These are phyloP conservation scores for Lyophyllum atratum DNA, from an alignment of 768 basidiomycete genomes.

Conservation along the genomic window DNA sequence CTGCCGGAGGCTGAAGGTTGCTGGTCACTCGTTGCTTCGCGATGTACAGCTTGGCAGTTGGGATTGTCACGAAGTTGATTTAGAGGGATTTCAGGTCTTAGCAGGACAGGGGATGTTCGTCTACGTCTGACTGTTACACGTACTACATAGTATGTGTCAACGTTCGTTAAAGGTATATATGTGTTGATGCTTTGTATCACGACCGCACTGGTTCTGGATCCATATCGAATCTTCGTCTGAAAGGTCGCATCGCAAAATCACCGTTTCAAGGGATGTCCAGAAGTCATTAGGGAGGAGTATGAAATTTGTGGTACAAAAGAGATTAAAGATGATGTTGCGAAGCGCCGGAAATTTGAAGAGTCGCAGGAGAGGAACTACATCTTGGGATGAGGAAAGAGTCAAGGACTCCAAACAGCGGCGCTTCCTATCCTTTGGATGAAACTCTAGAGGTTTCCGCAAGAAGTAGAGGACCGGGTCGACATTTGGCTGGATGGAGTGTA, in stretches of 20 bases:
- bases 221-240: background rate
- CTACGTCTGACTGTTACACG: background rate
- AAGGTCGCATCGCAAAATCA: background rate
- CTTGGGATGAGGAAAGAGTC: background rate
- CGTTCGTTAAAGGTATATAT: background rate
- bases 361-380: background rate
- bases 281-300: background rate
- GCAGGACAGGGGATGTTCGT: background rate
- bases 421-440: background rate
- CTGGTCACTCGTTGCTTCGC: background rate
- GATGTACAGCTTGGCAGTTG: slow-evolving; percentile 1
- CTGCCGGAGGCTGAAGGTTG: background rate
- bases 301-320: background rate
- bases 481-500: background rate
- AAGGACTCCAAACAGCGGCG: background rate
- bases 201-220: background rate
- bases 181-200: background rate
- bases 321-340: background rate
- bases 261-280: background rate
- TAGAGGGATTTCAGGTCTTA: background rate
- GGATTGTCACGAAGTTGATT: background rate
- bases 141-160: background rate
- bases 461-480: background rate
- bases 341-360: background rate
- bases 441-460: background rate